Conservation (phyloP, 2,329 filamentous ascomycete species). For the Monosporascus sp. region DNA sequence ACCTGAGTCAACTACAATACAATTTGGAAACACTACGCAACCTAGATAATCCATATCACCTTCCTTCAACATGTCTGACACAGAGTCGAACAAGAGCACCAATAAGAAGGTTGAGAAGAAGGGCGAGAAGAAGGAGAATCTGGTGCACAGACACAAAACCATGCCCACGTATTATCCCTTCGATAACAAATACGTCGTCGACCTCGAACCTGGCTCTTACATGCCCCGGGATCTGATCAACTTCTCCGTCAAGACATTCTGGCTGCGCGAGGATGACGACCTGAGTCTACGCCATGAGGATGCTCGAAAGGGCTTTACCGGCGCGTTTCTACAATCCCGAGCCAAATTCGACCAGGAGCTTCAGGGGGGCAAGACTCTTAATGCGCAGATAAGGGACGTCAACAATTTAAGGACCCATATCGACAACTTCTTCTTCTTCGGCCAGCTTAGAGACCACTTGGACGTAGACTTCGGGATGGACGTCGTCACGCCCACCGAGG, state of each 20-base stretch:
- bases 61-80: background rate
- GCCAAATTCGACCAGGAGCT: background rate
- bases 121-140: background rate
- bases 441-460: conserved; percentile 1
- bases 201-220: conserved; percentile 5
- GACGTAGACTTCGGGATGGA: conserved; percentile 3
- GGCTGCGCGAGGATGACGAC: conserved; percentile 2
- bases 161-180: background rate
- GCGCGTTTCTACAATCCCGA: background rate
- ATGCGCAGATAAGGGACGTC: background rate
- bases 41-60: background rate
- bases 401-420: conserved; percentile 3
- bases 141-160: background rate
- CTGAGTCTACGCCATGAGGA: conserved; percentile 5
- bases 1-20: no score
- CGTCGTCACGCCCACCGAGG: background rate
- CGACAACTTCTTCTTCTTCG: conserved; percentile 18
- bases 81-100: background rate
- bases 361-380: background rate
- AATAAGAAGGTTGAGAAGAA: background rate
- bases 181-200: background rate
- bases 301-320: conserved; percentile 2
- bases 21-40: no score
- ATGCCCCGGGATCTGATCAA: conserved; percentile 14
- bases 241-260: conserved; percentile 8